These are phyloP conservation scores for Waltergamsia citrina DNA, from an alignment of 2,329 filamentous ascomycete genomes.

Conservation along the genomic window DNA sequence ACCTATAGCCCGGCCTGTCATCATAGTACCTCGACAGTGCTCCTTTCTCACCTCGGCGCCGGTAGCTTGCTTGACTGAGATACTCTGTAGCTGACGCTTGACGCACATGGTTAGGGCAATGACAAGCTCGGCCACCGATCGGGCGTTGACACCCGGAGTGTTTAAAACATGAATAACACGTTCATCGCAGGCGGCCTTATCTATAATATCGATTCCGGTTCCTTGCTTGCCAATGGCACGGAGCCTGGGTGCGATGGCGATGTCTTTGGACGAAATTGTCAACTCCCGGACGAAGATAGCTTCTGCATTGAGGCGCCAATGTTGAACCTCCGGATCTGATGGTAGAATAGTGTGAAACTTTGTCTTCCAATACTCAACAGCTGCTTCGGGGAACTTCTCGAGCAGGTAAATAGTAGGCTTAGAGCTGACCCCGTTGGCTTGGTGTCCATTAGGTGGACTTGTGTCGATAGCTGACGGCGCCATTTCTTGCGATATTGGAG, in stretches of 20 bases:
- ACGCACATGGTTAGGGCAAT: conserved; percentile 21
- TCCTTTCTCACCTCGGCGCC: conserved; percentile 7
- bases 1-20: background rate
- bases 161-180: conserved; percentile 33
- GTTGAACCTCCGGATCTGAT: conserved; percentile 18
- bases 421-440: background rate
- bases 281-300: conserved; percentile 28
- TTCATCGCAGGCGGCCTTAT: conserved; percentile 24
- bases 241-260: conserved; percentile 23
- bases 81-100: conserved; percentile 16
- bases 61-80: conserved; percentile 14
- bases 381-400: conserved; percentile 25
- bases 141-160: conserved; percentile 33
- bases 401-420: conserved; percentile 27
- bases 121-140: conserved; percentile 25
- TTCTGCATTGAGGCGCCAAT: conserved; percentile 30
- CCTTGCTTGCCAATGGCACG: conserved; percentile 36
- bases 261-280: conserved; percentile 24
- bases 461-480: background rate
- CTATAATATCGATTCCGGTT: conserved; percentile 35
- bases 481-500: background rate
- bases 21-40: background rate
- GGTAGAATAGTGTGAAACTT: conserved; percentile 28
- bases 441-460: too few species aligned
- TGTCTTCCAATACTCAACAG: conserved; percentile 20